Evolutionary conservation across 441 rosid genomes (phyloP).

Genomic region (Mallotus repandus): DNA sequence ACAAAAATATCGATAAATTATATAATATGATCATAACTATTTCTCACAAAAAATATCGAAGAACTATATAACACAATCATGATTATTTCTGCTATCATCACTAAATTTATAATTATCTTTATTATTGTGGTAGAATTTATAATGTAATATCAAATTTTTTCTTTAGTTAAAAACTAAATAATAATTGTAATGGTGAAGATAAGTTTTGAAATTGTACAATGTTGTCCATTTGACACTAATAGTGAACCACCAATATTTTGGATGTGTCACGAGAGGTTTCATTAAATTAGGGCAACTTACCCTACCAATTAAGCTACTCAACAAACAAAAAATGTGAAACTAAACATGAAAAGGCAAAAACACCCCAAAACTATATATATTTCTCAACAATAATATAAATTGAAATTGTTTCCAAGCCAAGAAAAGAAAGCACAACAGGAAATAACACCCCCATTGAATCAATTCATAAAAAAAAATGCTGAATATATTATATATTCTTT

Average conservation of each 20-base stretch:
- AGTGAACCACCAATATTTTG: no score
- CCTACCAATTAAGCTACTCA: background rate
- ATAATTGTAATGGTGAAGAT: no score
- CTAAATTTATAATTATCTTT: no score
- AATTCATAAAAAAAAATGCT: background rate
- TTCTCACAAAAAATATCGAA: background rate
- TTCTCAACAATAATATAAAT: background rate
- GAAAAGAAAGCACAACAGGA: background rate
- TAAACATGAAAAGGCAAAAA: background rate
- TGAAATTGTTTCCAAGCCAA: slow-evolving; percentile 1
- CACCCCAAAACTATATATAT: background rate
- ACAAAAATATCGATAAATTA: background rate
- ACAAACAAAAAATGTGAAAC: background rate
- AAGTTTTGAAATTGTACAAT: no score
- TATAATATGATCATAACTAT: no score
- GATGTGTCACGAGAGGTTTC: background rate
- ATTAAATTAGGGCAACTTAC: background rate
- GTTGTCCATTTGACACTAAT: no score
- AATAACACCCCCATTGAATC: background rate
- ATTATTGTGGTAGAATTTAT: no score
- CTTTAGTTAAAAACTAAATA: no score
- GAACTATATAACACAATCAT: no score
- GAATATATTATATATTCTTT: no score
- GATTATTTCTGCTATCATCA: no score
- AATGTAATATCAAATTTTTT: no score